Base-by-base conservation (phyloP, 2,329 filamentous ascomycete species). In the Lasiodiplodia sp. region DNA sequence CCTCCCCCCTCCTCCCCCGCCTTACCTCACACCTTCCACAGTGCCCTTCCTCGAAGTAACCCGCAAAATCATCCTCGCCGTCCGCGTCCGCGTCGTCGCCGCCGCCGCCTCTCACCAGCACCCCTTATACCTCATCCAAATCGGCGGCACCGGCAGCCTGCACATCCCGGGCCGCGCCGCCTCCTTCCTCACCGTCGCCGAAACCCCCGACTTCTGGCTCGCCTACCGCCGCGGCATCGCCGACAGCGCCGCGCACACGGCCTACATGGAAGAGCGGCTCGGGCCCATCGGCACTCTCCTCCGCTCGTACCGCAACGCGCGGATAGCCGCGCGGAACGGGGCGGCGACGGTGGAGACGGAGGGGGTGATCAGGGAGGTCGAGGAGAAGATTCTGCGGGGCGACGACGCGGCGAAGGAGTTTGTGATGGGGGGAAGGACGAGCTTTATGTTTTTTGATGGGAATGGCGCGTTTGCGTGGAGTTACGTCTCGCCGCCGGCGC, bases 361-460 rank as follows among this genome's bases (percentile, higher is more conserved):
- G 16, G 12, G 2, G 1, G 11, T 60, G 12, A 6, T 60, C 3
- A 28, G n/a, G 37, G 8, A 44, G 21, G 56, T 60, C 4, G 77
- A 78, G 56, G 65, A 69, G 0, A 60, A 65, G 0, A 72, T 77
- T 18, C 72, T 68, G 34, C 40, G 14, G 2, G 76, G 76, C 31
- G 76, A 78, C 23, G 58, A 68, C 4, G 74, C 76, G 1, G 74
- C 76, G 1, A 71, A 69, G 0, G 74, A 76, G 69, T 78, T 78
- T 18, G 78, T 78, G 18, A 77, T 74, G 28, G 77, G 76, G 1
- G 76, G 73, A 1, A 69, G 78, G 1, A 76, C 77, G n/a, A 74
- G 73, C 28, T 79, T 67, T 52, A 78, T 79, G 76, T 79, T 79
- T 40, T 79, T 79, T 12, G 76, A 79, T 38, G 76, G 76, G 4